Base-by-base conservation (phyloP, 225 moss, liverwort and hornwort species). In the Sphagnum tenellum region DNA sequence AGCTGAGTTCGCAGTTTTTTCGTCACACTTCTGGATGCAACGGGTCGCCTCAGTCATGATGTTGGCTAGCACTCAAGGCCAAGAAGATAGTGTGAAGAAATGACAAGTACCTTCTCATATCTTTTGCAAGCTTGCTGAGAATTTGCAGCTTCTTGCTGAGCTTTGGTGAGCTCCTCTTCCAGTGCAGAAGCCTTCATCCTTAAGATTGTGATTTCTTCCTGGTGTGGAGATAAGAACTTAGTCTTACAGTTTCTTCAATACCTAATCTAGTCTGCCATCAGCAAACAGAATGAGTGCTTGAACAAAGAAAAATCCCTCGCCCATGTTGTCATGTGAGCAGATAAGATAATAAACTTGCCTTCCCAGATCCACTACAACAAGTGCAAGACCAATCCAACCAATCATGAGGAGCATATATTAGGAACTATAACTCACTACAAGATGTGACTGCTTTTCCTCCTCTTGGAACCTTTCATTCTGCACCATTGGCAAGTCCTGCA, bases 51-150 rank as follows among this genome's bases (percentile, higher is more conserved):
- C 29, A 29, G 29, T 29, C 29, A 29, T 29, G 29, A 29, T 29
- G 29, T 29, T 29, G 29, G 29, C 29, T 29, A 29, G 29, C 0
- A 29, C n/a, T 54, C 57, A 66, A 53, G 62, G 6, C 46, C 63
- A 62, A 47, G 68, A 69, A 47, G 55, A 55, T 48, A 14, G 64
- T 57, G 58, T 46, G 48, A 60, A 57, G 11, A 66, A 2, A 49
- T 48, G 9, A 7, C 9, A 69, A 68, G 12, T 66, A 94, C 94
- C 83, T 89, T 94, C 64, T 94, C 94, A 50, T 87, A 89, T 69
- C 87, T 78, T 71, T 79, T 87, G 69, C 88, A 84, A 72, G 82
- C 85, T 62, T 81, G 87, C 61, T 94, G 87, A 63, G 89, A 82
- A 71, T 80, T 83, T 44, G 62, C 64, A 62, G 89, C 80, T 78